A percentile compares a stretch with the other conserved stretches of the same genome.
phyloP scores from a whole-genome alignment of 1,284 basidiomycete genomes.

The Rhodotorula sp. region DNA sequence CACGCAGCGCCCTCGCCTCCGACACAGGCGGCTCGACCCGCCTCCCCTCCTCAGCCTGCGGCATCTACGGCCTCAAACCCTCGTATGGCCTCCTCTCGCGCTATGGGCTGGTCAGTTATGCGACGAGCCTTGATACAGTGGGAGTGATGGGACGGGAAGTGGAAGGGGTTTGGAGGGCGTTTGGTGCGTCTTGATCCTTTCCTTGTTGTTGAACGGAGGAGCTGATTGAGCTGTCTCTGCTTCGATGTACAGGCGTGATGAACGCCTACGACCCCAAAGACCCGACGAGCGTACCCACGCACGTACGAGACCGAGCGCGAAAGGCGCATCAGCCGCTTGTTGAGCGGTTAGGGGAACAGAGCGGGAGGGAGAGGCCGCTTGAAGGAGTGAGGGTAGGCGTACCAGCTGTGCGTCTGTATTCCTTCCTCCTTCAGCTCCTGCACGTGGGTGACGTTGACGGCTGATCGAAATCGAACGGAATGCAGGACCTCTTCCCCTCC shows the following conservation, averaged over 20 bases:
- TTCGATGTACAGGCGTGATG: conserved; percentile 57
- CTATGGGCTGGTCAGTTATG: conserved; percentile 88
- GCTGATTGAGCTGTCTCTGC: neutral
- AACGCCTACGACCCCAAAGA: conserved; percentile 69
- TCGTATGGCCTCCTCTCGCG: conserved; percentile 89
- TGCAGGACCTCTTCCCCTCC: conserved; percentile 73
- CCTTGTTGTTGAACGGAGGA: too few species aligned
- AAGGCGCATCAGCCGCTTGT: neutral
- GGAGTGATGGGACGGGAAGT: conserved; percentile 70
- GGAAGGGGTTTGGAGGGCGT: conserved; percentile 57
- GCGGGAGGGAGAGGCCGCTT: conserved; percentile 34
- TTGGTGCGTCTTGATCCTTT: conserved; percentile 56
- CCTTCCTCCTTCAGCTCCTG: neutral
- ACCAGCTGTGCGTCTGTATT: conserved; percentile 12
- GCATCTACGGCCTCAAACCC: conserved; percentile 87
- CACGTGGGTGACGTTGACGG: too few species aligned
- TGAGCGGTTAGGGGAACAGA: neutral
- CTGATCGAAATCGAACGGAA: neutral
- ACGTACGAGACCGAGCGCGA: conserved; percentile 45
- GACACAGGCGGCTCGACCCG: conserved; percentile 95
- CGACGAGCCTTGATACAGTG: conserved; percentile 91
- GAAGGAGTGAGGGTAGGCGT: conserved; percentile 56
- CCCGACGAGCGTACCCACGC: conserved; percentile 66
- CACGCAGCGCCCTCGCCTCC: conserved; percentile 74
- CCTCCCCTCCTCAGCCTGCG: conserved; percentile 90